Evolutionary conservation across 768 basidiomycete species (phyloP).

Genomic region (Collybia mongolica): DNA sequence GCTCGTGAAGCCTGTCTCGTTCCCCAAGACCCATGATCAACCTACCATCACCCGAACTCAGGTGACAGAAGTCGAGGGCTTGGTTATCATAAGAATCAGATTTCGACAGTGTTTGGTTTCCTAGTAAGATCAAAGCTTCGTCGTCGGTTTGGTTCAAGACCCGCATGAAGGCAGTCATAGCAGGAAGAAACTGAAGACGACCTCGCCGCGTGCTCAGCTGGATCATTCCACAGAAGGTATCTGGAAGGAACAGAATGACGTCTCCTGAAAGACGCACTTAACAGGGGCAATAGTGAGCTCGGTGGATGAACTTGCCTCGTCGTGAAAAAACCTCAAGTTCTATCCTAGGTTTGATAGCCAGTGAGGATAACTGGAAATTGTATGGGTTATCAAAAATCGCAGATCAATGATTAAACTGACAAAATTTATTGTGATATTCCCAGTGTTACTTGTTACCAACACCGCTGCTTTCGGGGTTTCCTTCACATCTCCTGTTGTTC

Average conservation of each 20-base stretch:
- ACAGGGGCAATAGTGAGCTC: background rate
- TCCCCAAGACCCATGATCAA: conserved; percentile 42
- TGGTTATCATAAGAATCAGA: conserved; percentile 6
- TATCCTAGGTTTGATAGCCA: conserved; percentile 32
- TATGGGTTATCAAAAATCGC: background rate
- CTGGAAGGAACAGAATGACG: conserved; percentile 23
- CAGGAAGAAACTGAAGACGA: conserved; percentile 25
- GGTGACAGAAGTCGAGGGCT: conserved; percentile 37
- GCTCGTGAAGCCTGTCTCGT: conserved; percentile 30
- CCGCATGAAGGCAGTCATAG: conserved; percentile 19
- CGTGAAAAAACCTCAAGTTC: conserved; percentile 34
- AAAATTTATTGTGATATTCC: conserved; percentile 37
- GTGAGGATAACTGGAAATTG: conserved; percentile 26
- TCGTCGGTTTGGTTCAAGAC: conserved; percentile 25
- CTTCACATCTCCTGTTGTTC: conserved; percentile 32
- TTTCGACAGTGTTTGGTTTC: conserved; percentile 13
- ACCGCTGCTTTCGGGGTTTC: conserved; percentile 31
- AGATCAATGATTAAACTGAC: conserved; percentile 20
- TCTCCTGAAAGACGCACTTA: conserved; percentile 15
- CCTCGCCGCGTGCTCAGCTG: conserved; percentile 22
- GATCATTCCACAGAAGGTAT: conserved; percentile 26
- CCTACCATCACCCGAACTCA: conserved; percentile 34
- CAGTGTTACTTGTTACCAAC: conserved; percentile 31
- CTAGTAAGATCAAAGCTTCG: conserved; percentile 40
- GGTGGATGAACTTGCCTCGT: conserved; percentile 22